Conservation (phyloP, 257 asterid genomes). For the Fraxinus americana region DNA sequence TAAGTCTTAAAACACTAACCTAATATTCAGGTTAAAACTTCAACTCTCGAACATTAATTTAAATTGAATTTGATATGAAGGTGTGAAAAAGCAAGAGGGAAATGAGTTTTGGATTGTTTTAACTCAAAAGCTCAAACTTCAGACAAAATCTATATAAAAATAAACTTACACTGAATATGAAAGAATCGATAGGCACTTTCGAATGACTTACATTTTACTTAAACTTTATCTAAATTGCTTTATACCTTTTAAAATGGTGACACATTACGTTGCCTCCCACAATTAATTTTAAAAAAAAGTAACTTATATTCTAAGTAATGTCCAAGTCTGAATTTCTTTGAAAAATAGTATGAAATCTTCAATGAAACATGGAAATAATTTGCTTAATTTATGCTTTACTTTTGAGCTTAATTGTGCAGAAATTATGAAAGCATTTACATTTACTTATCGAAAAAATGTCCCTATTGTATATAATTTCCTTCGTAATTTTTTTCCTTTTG, state of each 20-base stretch:
- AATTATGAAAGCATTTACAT: background rate
- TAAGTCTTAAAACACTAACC: background rate
- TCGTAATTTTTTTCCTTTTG: too few species aligned
- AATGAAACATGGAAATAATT: background rate
- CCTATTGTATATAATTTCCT: too few species aligned
- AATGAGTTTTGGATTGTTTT: background rate
- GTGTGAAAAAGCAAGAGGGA: background rate
- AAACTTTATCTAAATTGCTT: slow-evolving; percentile 12
- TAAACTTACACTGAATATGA: too few species aligned
- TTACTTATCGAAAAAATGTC: too few species aligned
- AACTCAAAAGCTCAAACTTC: background rate
- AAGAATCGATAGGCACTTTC: too few species aligned
- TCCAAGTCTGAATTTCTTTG: too few species aligned
- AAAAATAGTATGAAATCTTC: background rate
- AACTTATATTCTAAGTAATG: background rate
- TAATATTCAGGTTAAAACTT: too few species aligned
- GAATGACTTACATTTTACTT: too few species aligned
- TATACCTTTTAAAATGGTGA: slow-evolving; percentile 21
- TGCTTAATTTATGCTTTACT: background rate
- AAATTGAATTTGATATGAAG: too few species aligned
- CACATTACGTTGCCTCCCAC: slow-evolving; percentile 20
- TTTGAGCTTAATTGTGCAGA: background rate
- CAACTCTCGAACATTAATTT: background rate
- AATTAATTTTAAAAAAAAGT: background rate
- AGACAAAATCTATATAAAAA: too few species aligned